These are phyloP conservation scores for Zygnema circumcarinatum DNA, from an alignment of 139 green algal species.

Conservation along the genomic window DNA sequence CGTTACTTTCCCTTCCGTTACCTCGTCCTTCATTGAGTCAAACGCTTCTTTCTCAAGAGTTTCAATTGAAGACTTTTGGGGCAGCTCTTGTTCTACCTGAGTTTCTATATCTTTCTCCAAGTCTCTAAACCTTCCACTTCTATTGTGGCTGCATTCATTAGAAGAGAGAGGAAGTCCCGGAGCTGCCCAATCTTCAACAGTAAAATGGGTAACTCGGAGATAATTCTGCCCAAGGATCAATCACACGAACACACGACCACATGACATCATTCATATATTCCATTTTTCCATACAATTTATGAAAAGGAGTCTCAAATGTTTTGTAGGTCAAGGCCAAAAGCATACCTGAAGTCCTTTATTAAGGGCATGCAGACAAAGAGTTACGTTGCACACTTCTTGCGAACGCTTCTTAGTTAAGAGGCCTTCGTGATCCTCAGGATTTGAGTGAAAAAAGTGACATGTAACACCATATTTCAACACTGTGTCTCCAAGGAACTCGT, in stretches of 20 bases:
- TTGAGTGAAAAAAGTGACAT: constrained; percentile 4
- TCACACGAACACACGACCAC: too few relatives aligned
- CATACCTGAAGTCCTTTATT: constrained; percentile 27
- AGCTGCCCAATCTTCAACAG: neutral
- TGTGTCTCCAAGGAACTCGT: constrained; percentile 41
- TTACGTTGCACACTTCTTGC: neutral
- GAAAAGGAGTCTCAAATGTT: too few relatives aligned
- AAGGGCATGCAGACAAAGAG: constrained; percentile 22
- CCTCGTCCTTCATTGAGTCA: too few relatives aligned
- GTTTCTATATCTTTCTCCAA: too few relatives aligned
- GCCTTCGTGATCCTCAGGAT: constrained; percentile 34
- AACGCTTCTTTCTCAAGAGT: too few relatives aligned
- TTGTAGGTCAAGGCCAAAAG: too few relatives aligned
- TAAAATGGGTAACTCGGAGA: neutral
- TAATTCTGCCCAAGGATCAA: too few relatives aligned
- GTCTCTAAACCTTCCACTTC: neutral
- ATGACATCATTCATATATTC: too few relatives aligned
- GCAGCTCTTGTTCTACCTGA: too few relatives aligned
- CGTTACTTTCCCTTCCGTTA: too few relatives aligned
- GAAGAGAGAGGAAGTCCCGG: neutral
- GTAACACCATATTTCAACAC: constrained; percentile 42
- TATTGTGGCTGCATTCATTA: neutral
- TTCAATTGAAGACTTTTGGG: too few relatives aligned
- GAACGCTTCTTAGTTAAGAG: constrained; percentile 40
- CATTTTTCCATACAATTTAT: too few relatives aligned